Conservation (phyloP, 345 rosid genomes). For the Rubroshorea leprosula region DNA sequence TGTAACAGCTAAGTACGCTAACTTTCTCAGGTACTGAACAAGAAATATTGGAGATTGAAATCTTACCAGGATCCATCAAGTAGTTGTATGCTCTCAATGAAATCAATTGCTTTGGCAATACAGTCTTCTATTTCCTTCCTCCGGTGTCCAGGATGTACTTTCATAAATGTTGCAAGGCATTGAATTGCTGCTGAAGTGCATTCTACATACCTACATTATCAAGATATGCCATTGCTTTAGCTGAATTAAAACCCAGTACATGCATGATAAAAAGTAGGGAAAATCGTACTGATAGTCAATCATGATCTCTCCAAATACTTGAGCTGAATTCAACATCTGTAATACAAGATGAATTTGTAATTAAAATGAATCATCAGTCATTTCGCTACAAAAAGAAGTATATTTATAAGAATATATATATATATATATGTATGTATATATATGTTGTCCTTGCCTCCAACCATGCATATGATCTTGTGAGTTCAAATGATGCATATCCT, state of each 20-base stretch:
- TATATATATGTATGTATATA: too few relatives aligned
- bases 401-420: too few relatives aligned
- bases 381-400: too few relatives aligned
- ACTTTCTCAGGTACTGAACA: too few relatives aligned
- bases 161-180: slow-evolving; percentile 37
- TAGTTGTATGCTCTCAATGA: slow-evolving; percentile 43
- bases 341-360: not conserved
- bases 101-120: slow-evolving; percentile 37
- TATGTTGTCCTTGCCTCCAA: slow-evolving; percentile 38
- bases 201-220: slow-evolving; percentile 49
- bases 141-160: slow-evolving; percentile 27
- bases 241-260: too few relatives aligned
- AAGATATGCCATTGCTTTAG: not conserved
- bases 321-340: slow-evolving; percentile 68
- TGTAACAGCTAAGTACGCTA: too few relatives aligned
- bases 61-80: slow-evolving; percentile 66
- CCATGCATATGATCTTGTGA: slow-evolving; percentile 61
- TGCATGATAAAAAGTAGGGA: not conserved
- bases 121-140: slow-evolving; percentile 36
- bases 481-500: slow-evolving; percentile 77
- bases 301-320: slow-evolving; percentile 56
- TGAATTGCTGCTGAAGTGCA: slow-evolving; percentile 80
- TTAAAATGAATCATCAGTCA: not conserved
- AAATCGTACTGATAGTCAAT: slow-evolving; percentile 62
- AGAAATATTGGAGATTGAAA: not conserved